A percentile compares a stretch with the other conserved stretches of the same genome.
Conservation (phyloP, 371 early-diverging fungal species). For the Coelomomyces lativittatus region DNA sequence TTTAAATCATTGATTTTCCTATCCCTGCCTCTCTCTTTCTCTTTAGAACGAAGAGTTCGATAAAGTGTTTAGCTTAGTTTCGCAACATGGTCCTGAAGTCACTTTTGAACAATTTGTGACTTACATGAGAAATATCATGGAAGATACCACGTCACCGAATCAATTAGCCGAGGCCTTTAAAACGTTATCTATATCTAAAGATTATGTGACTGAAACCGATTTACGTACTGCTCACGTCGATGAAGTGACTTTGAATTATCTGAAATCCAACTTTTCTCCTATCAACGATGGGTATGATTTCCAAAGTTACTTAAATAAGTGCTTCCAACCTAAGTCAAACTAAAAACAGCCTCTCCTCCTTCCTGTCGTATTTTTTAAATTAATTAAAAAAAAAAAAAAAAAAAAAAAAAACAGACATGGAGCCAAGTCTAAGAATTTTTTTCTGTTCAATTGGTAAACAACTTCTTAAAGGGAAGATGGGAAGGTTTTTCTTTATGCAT, state of each 20-base stretch:
- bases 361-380: too few relatives aligned
- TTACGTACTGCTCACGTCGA: conserved; percentile 2
- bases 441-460: too few relatives aligned
- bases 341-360: too few relatives aligned
- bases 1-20: not conserved
- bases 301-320: too few relatives aligned
- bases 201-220: conserved; percentile 11
- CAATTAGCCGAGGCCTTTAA: conserved; percentile 70
- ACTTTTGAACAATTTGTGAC: conserved; percentile 74
- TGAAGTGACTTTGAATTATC: too few relatives aligned
- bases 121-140: conserved; percentile 67
- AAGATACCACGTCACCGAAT: conserved; percentile 67
- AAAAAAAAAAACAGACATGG: too few relatives aligned
- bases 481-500: too few relatives aligned
- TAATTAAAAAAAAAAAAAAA: too few relatives aligned
- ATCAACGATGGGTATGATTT: conserved; percentile 6
- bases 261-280: not conserved
- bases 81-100: conserved; percentile 37
- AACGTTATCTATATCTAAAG: conserved; percentile 62
- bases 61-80: conserved; percentile 40
- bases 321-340: too few relatives aligned
- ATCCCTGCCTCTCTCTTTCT: not conserved
- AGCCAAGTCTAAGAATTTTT: too few relatives aligned
- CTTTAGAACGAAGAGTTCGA: conserved; percentile 52
- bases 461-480: too few relatives aligned